Evolutionary conservation across 2,329 filamentous ascomycete species (phyloP), one percentile per base, ranked within the genome.

Genomic region (Hymenoscyphus salicellus): DNA sequence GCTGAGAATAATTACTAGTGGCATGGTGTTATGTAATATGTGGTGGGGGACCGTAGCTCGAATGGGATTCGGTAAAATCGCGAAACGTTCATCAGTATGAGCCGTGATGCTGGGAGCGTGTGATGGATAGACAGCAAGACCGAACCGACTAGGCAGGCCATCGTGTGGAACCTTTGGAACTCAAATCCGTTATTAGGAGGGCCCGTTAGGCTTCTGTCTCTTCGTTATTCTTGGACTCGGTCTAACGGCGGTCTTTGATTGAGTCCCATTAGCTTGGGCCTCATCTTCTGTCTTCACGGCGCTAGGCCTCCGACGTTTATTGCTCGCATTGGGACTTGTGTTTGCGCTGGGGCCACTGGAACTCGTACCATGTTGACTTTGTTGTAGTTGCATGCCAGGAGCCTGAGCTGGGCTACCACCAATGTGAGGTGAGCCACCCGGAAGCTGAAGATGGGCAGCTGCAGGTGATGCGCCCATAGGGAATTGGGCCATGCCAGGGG

Each of bases 331-430:
- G 23, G 75, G 75, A 61, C 74, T 76, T 5, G 87, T 89, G 76
- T 89, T 89, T 63, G 87, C 86, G 72, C 86, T 89, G 6, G 86
- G 86, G 1, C 86, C 87, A 73, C 84, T 86, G 10, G 86, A 89
- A 74, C 79, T 86, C 36, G 86, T 88, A 46, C 87, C 87, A 73
- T 89, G 87, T 74, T 89, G 87, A 73, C 86, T 89, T 68, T 86
- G 84, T 74, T 89, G 86, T 66, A 86, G 78, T 74, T 87, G 85
- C 87, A 89, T 89, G 67, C 81, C 81, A 26, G 86, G 86, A 60
- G 83, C 85, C 16, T 84, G 82, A 20, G 85, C 86, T 8, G 87
- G 87, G 73, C 85, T 88, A 62, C 84, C 71, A 30, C 65, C 82
- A 55, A 83, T 77, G 63, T 86, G 85, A 60, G 86, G 86, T 16